These are phyloP conservation scores for Trichoderma koningiopsis DNA, from an alignment of 2,329 filamentous ascomycete species.

Conservation along the genomic window DNA sequence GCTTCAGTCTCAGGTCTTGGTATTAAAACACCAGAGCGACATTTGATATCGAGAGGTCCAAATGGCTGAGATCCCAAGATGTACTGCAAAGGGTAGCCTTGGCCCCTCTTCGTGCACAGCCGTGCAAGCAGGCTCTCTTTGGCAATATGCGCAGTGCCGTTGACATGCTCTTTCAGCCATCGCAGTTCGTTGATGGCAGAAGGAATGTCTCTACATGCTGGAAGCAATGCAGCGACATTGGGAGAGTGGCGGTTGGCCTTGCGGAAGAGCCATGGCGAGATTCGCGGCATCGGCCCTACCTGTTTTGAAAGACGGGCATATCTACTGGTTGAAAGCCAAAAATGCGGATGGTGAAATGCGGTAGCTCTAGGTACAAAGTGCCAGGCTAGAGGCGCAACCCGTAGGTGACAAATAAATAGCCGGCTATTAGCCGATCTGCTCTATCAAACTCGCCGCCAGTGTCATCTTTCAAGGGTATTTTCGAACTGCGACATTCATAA, in stretches of 20 bases:
- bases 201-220: conserved; percentile 62
- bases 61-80: conserved; percentile 87
- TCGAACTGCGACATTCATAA: conserved; percentile 10
- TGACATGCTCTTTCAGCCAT: conserved; percentile 68
- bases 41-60: conserved; percentile 77
- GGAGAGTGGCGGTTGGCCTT: conserved; percentile 57
- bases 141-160: conserved; percentile 32
- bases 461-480: background rate
- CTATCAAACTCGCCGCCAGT: conserved; percentile 13
- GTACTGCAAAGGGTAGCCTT: conserved; percentile 83
- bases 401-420: background rate
- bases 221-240: conserved; percentile 62
- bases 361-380: background rate
- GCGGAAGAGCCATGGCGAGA: conserved; percentile 59
- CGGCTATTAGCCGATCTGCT: conserved; percentile 21
- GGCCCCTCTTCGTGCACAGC: conserved; percentile 53
- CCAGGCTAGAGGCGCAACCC: background rate
- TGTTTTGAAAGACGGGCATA: background rate
- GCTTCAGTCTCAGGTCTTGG: conserved; percentile 78
- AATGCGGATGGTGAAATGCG: background rate
- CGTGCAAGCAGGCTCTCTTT: conserved; percentile 36
- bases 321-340: background rate
- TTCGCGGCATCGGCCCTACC: conserved; percentile 58
- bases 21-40: conserved; percentile 77
- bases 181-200: conserved; percentile 69